A percentile compares a stretch with the other conserved stretches of the same genome.
Conservation (phyloP, 805 yeast genomes). For the Candida yuanshanica region DNA sequence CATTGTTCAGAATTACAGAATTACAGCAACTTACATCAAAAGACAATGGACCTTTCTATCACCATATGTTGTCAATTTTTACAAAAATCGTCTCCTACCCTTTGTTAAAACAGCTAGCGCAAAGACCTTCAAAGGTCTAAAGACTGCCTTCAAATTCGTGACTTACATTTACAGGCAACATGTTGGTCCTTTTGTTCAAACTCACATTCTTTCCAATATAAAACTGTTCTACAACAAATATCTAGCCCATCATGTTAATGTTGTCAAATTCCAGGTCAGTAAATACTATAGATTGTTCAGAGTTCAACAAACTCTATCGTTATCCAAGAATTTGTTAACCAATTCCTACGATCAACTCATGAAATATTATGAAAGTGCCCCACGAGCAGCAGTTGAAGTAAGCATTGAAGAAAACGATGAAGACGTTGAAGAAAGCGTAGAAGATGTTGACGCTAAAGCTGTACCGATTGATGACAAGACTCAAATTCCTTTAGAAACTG, state of each 20-base stretch:
- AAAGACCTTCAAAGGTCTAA: not conserved
- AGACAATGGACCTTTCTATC: not conserved
- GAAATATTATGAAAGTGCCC: not conserved
- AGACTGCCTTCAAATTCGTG: not conserved
- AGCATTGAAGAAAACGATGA: conserved; percentile 4
- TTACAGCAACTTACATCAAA: not conserved
- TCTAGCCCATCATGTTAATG: conserved; percentile 4
- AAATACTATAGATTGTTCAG: conserved; percentile 15
- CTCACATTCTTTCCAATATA: not conserved
- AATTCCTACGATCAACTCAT: conserved; percentile 14
- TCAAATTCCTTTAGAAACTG: not conserved
- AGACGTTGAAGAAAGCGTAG: conserved; percentile 3
- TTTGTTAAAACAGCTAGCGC: not conserved
- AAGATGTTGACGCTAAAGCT: conserved; percentile 1
- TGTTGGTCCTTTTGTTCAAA: conserved; percentile 1
- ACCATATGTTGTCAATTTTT: not conserved
- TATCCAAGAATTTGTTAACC: conserved; percentile 12
- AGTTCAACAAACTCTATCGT: conserved; percentile 14
- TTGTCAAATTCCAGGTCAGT: not conserved
- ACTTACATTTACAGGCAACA: not conserved
- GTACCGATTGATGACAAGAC: conserved; percentile 7
- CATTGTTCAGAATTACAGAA: not conserved
- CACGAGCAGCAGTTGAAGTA: conserved; percentile 2
- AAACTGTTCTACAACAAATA: conserved; percentile 7
- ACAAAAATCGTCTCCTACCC: conserved; percentile 1